phyloP scores from a whole-genome alignment of 768 basidiomycete genomes.

The Royoungia palumana region DNA sequence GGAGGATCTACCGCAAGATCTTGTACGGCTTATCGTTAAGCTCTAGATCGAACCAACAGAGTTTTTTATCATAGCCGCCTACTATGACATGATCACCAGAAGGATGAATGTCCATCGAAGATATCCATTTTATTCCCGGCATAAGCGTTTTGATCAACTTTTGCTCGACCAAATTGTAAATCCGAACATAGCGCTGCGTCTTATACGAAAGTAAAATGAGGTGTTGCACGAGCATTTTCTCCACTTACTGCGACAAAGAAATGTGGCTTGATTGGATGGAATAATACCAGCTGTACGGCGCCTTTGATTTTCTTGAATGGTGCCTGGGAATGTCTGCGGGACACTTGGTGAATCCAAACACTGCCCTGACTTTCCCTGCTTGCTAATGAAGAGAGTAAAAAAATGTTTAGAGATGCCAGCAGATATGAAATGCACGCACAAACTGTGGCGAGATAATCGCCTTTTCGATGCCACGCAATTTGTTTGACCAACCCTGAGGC shows the following conservation, averaged over 20 bases:
- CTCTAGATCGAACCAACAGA: conserved; percentile 99
- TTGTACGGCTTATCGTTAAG: conserved; percentile 97
- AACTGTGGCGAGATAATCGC: conserved; percentile 94
- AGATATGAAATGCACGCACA: conserved; percentile 55
- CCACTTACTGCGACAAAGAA: conserved; percentile 93
- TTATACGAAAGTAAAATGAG: conserved; percentile 32
- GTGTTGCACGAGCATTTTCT: conserved; percentile 8
- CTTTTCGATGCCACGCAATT: conserved; percentile 88
- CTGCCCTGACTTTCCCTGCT: conserved; percentile 69
- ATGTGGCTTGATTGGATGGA: conserved; percentile 92
- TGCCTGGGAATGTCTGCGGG: conserved; percentile 92
- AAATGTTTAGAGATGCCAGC: conserved; percentile 9
- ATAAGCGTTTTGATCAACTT: conserved; percentile 89
- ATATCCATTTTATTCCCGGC: conserved; percentile 98
- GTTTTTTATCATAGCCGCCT: conserved; percentile 94
- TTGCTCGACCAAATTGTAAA: conserved; percentile 95
- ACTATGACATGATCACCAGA: conserved; percentile 95
- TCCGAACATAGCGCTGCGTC: conserved; percentile 94
- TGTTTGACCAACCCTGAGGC: conserved; percentile 74
- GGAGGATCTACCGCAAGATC: conserved; percentile 67
- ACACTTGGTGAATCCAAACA: conserved; percentile 95
- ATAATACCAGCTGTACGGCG: conserved; percentile 82
- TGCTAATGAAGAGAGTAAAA: conserved; percentile 38
- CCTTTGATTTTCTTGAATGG: conserved; percentile 97
- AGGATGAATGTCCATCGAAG: conserved; percentile 94